Evolutionary conservation across 2,329 filamentous ascomycete species (phyloP).

Genomic region (Xylariaceae sp.): DNA sequence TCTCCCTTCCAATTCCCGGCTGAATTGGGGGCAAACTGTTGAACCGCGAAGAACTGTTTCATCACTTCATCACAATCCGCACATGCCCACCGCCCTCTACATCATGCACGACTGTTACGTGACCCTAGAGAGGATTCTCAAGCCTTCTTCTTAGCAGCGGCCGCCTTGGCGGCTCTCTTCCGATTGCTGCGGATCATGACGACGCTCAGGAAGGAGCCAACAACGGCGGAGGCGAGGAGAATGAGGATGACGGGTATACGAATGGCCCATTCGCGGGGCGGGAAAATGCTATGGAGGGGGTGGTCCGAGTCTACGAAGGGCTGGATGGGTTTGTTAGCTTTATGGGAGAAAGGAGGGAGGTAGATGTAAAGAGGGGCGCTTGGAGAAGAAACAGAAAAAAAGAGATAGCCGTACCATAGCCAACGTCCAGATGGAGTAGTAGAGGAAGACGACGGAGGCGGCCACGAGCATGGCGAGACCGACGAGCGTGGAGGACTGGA

Average conservation of each 20-base stretch:
- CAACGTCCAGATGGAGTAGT: conserved; percentile 97
- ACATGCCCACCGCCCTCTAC: too few species aligned
- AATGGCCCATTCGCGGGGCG: conserved; percentile 96
- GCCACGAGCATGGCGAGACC: conserved; percentile 66
- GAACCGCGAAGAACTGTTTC: too few species aligned
- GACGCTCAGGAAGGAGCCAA: conserved; percentile 90
- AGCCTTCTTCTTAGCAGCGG: conserved; percentile 86
- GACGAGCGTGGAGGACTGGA: conserved; percentile 81
- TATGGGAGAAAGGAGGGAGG: conserved; percentile 2
- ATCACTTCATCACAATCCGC: too few species aligned
- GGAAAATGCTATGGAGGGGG: conserved; percentile 90
- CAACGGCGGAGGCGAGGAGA: conserved; percentile 84
- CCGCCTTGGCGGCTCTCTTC: conserved; percentile 94
- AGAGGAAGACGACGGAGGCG: conserved; percentile 62
- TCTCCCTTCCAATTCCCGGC: background rate
- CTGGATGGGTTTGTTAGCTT: conserved; percentile 43
- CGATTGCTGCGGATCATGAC: conserved; percentile 99
- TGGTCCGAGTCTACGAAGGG: conserved; percentile 96
- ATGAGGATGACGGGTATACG: conserved; percentile 97
- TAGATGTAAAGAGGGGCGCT: background rate
- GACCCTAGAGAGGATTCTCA: conserved; percentile 31
- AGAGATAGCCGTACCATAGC: conserved; percentile 68
- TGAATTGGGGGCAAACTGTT: background rate
- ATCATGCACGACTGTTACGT: too few species aligned
- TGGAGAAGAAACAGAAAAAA: conserved; percentile 10